A percentile compares a stretch with the other conserved stretches of the same genome.
phyloP scores from a whole-genome alignment of 2,329 filamentous ascomycete species.

The Aspergillus sp. region DNA sequence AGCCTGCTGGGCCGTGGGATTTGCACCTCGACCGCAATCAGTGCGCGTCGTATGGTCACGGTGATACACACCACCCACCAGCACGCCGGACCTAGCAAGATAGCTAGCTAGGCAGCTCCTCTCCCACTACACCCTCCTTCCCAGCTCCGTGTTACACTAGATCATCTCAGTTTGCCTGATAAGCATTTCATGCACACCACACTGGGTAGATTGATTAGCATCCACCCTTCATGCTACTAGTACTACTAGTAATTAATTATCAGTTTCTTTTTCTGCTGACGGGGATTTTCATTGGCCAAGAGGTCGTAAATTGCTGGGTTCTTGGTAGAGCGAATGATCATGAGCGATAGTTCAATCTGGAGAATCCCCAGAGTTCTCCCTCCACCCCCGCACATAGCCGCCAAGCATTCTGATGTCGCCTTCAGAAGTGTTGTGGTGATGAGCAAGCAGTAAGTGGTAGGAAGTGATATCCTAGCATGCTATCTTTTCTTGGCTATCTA shows the following conservation, averaged over 20 bases:
- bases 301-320: background rate
- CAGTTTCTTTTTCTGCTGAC: no score
- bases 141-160: conserved; percentile 3
- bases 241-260: no score
- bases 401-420: conserved; percentile 11
- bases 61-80: conserved; percentile 1
- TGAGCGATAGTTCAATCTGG: background rate
- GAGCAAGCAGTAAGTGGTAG: background rate
- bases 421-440: background rate
- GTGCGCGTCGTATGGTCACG: background rate
- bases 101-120: background rate
- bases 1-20: conserved; percentile 6
- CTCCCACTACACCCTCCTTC: background rate
- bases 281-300: background rate
- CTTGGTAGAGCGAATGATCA: background rate
- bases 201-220: conserved; percentile 2
- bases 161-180: conserved; percentile 10
- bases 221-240: background rate
- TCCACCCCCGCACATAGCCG: conserved; percentile 17
- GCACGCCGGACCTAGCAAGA: no score
- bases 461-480: background rate
- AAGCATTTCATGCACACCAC: conserved; percentile 12
- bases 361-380: conserved; percentile 18
- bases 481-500: background rate
- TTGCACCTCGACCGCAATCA: conserved; percentile 10